phyloP scores from a whole-genome alignment of 805 yeast species.

The Starmera dryadoides region DNA sequence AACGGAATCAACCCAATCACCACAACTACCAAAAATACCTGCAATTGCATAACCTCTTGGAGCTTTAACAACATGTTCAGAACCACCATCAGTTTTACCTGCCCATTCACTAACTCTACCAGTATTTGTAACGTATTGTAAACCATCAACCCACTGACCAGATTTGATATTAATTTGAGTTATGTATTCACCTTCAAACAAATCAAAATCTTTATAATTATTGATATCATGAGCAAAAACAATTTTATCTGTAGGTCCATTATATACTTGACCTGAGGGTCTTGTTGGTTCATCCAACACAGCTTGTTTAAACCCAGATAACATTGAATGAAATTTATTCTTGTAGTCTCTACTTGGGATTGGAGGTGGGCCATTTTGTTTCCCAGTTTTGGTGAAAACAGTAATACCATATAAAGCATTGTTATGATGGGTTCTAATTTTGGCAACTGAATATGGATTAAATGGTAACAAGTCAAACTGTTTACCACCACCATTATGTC shows the following conservation, averaged over 20 bases:
- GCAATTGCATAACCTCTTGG: conserved; percentile 57
- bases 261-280: not conserved
- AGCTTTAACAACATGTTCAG: conserved; percentile 46
- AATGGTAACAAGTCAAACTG: conserved; percentile 22
- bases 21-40: conserved; percentile 68
- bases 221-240: conserved; percentile 47
- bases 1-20: conserved; percentile 66
- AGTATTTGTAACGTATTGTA: conserved; percentile 58
- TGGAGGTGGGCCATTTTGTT: conserved; percentile 28
- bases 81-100: conserved; percentile 70
- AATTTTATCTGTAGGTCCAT: conserved; percentile 7
- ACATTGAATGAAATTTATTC: conserved; percentile 18
- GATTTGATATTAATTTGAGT: conserved; percentile 55
- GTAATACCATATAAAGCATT: conserved; percentile 77
- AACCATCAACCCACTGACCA: conserved; percentile 89
- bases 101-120: conserved; percentile 48
- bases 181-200: conserved; percentile 54
- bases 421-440: conserved; percentile 66
- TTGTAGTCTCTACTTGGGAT: conserved; percentile 41
- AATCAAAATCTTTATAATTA: conserved; percentile 45
- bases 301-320: conserved; percentile 14
- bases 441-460: conserved; percentile 32
- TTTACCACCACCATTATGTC: conserved; percentile 15
- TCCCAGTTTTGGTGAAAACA: conserved; percentile 29
- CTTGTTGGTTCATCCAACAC: conserved; percentile 1